These are phyloP conservation scores for Hypoxylon subgilvum DNA, from an alignment of 495 filamentous ascomycete genomes.

Conservation along the genomic window DNA sequence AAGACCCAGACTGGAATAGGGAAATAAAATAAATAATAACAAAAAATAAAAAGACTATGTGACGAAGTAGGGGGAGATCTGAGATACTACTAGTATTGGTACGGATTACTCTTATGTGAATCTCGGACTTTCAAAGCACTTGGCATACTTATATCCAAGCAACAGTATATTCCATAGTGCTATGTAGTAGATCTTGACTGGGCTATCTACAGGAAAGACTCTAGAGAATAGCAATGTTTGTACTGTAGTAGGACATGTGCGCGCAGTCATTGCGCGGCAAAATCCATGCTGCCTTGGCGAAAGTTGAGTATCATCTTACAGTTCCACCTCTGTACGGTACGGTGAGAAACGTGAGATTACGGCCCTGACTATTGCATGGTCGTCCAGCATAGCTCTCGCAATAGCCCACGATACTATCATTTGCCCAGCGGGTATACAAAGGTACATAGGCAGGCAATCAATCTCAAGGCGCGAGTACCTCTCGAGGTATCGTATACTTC, in stretches of 20 bases:
- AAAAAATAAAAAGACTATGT: no score
- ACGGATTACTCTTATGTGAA: slow-evolving; percentile 2
- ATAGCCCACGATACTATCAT: slow-evolving; percentile 11
- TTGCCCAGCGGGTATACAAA: slow-evolving; percentile 4
- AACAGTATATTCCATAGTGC: slow-evolving; percentile 18
- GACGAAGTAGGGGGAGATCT: slow-evolving; percentile 28
- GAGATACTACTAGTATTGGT: slow-evolving; percentile 26
- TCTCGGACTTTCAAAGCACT: slow-evolving; percentile 33
- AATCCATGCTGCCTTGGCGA: slow-evolving; percentile 36
- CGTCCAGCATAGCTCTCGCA: slow-evolving; percentile 18
- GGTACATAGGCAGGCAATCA: slow-evolving; percentile 10
- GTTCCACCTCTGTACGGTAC: slow-evolving; percentile 9
- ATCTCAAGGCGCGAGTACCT: slow-evolving; percentile 17
- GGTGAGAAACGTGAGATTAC: slow-evolving; percentile 32
- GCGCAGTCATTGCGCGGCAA: slow-evolving; percentile 39
- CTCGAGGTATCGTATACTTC: slow-evolving; percentile 28
- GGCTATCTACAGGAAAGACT: background rate
- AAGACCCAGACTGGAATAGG: slow-evolving; percentile 9
- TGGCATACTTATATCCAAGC: slow-evolving; percentile 29
- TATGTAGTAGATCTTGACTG: slow-evolving; percentile 24
- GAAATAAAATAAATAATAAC: no score
- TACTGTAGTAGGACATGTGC: slow-evolving; percentile 27
- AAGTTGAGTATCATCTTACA: background rate
- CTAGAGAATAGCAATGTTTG: slow-evolving; percentile 4
- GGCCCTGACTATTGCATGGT: slow-evolving; percentile 21